Percentiles rank a stretch among this genome's conserved stretches.
These are phyloP conservation scores for Myxozyma mucilagina DNA, from an alignment of 805 yeast genomes.

Conservation along the genomic window DNA sequence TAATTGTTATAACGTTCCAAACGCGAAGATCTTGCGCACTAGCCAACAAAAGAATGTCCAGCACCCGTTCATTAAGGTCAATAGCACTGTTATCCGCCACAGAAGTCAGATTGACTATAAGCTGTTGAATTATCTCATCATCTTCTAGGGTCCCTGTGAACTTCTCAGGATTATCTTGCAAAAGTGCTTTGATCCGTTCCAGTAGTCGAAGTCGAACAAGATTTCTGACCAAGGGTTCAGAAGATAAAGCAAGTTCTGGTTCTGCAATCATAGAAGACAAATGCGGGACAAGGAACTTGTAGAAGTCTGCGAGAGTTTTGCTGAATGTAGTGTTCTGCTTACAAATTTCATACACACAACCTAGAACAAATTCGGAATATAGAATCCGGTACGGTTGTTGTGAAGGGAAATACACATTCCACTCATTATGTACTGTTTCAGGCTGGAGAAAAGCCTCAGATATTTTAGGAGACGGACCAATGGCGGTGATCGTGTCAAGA, in stretches of 20 bases:
- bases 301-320: conserved; percentile 3
- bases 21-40: conserved; percentile 3
- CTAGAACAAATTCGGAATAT: conserved; percentile 15
- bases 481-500: conserved; percentile 1
- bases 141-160: neutral
- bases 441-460: conserved; percentile 11
- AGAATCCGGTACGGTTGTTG: conserved; percentile 12
- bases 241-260: conserved; percentile 1
- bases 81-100: conserved; percentile 3
- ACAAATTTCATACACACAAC: neutral
- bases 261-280: conserved; percentile 2
- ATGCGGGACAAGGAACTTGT: neutral
- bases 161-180: conserved; percentile 1
- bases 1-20: conserved; percentile 3
- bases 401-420: conserved; percentile 11
- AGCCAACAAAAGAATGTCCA: conserved; percentile 11
- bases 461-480: conserved; percentile 10
- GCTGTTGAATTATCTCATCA: neutral
- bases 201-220: conserved; percentile 10
- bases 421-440: neutral
- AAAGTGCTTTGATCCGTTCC: neutral
- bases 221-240: neutral
- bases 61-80: conserved; percentile 4
- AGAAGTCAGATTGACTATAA: conserved; percentile 5
- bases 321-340: neutral